Evolutionary conservation across 768 basidiomycete genomes (phyloP).

Genomic region (Astraeus odoratus): DNA sequence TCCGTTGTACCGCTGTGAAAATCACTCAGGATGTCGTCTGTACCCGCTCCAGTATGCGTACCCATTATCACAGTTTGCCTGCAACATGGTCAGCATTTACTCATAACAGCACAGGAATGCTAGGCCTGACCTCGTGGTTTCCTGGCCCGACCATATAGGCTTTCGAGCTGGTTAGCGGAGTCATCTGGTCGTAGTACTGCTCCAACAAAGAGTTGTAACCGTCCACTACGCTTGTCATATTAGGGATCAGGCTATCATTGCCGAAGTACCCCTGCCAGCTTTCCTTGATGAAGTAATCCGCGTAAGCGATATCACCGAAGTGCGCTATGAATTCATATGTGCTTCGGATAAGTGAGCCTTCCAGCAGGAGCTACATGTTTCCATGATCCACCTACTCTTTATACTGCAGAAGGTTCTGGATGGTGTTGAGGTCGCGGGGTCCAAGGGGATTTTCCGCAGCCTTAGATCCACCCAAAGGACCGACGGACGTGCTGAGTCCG

Average conservation of each 20-base stretch:
- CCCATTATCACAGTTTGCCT: constrained; percentile 26
- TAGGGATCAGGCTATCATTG: constrained; percentile 19
- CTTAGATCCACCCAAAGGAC: constrained; percentile 13
- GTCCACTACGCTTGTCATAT: constrained; percentile 17
- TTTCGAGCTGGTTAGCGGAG: constrained; percentile 16
- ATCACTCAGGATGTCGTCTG: not conserved
- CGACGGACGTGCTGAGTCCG: constrained; percentile 24
- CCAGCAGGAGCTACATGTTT: not conserved
- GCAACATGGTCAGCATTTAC: not conserved
- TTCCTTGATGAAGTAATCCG: constrained; percentile 24
- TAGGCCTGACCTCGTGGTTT: constrained; percentile 18
- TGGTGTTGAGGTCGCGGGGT: constrained; percentile 21
- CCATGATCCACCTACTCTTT: constrained; percentile 15
- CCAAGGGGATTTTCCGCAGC: constrained; percentile 16
- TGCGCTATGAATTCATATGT: constrained; percentile 23
- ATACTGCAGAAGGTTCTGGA: constrained; percentile 23
- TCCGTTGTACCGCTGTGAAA: constrained; percentile 18
- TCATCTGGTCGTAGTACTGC: constrained; percentile 24
- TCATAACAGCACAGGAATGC: not conserved
- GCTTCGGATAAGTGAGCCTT: constrained; percentile 7
- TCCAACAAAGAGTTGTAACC: constrained; percentile 20
- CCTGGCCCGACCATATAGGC: constrained; percentile 22
- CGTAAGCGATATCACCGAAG: constrained; percentile 19
- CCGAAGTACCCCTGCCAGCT: constrained; percentile 27
- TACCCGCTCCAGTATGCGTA: constrained; percentile 3